Conservation (phyloP, 164 flowering plant genomes). For the Berberis thunbergii region DNA sequence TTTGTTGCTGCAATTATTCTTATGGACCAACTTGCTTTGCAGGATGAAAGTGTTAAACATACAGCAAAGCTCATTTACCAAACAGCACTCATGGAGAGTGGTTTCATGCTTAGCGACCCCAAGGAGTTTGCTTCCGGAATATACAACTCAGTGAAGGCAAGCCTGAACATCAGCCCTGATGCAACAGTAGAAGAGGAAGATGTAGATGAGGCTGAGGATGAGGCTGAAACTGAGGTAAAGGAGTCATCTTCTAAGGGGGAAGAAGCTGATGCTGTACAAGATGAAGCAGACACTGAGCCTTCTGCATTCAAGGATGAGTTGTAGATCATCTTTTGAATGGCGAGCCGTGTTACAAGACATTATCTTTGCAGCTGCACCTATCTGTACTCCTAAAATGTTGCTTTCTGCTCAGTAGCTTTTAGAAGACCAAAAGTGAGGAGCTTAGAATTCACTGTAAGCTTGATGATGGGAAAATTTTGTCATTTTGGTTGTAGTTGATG, state of each 20-base stretch:
- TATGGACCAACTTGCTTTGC: slow-evolving; percentile 2
- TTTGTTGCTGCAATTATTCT: too few species aligned
- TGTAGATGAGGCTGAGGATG: slow-evolving; percentile 39
- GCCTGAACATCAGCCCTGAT: slow-evolving; percentile 73
- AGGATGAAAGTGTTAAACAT: slow-evolving; percentile 70
- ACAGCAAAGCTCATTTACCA: slow-evolving; percentile 87
- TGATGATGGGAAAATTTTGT: too few species aligned
- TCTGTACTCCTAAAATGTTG: too few species aligned
- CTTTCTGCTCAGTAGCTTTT: too few species aligned
- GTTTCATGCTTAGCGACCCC: slow-evolving; percentile 64
- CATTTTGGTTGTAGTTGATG: too few species aligned
- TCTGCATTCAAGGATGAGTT: slow-evolving; percentile 54
- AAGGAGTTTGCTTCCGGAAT: slow-evolving; percentile 79
- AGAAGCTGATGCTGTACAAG: slow-evolving; percentile 8
- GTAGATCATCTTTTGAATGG: slow-evolving; percentile 23
- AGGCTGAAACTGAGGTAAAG: slow-evolving; percentile 19
- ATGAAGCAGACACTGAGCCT: slow-evolving; percentile 6
- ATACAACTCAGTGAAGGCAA: slow-evolving; percentile 64
- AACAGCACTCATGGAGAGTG: slow-evolving; percentile 93
- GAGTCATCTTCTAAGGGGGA: slow-evolving; percentile 14
- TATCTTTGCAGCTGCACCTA: too few species aligned
- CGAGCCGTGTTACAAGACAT: not conserved
- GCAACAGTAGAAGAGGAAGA: slow-evolving; percentile 72
- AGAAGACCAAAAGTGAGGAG: too few species aligned
- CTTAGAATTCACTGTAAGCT: too few species aligned